Conservation (phyloP, 1,139 yeast species). For the Kodamaea sp. region DNA sequence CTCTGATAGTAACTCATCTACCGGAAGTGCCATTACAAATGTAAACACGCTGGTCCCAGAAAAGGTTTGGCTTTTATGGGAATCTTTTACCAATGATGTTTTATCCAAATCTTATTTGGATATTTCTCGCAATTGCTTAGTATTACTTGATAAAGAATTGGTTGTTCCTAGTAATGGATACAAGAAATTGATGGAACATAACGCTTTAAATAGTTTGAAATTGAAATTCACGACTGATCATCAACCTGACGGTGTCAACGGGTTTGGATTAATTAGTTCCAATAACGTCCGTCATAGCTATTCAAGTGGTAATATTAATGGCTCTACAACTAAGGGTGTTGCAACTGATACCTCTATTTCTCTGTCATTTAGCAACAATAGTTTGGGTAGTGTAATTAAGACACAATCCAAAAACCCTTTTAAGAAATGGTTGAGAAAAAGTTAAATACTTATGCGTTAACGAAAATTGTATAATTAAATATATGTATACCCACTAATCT, state of each 20-base stretch:
- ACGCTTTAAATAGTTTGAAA: conserved; percentile 33
- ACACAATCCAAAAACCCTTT: conserved; percentile 31
- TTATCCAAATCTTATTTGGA: conserved; percentile 34
- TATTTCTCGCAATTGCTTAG: conserved; percentile 29
- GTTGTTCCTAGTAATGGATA: conserved; percentile 15
- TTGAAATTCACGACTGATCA: conserved; percentile 27
- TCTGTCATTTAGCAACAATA: conserved; percentile 24
- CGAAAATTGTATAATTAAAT: too few relatives aligned
- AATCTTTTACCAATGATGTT: conserved; percentile 23
- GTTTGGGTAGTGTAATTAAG: conserved; percentile 23
- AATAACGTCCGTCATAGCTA: conserved; percentile 1
- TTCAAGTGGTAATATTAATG: conserved; percentile 1
- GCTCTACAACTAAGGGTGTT: background rate
- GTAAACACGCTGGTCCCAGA: conserved; percentile 4
- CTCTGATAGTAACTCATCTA: background rate
- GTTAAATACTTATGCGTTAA: background rate
- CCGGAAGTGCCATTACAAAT: background rate
- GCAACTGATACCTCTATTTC: conserved; percentile 13
- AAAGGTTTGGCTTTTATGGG: conserved; percentile 11
- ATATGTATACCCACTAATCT: too few relatives aligned
- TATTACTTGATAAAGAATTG: conserved; percentile 20
- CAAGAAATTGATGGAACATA: conserved; percentile 14
- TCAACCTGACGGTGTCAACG: conserved; percentile 2
- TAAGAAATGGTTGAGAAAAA: conserved; percentile 34
- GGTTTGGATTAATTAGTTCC: conserved; percentile 1